phyloP scores from a whole-genome alignment of 768 basidiomycete species.

The Arthromyces matolae region DNA sequence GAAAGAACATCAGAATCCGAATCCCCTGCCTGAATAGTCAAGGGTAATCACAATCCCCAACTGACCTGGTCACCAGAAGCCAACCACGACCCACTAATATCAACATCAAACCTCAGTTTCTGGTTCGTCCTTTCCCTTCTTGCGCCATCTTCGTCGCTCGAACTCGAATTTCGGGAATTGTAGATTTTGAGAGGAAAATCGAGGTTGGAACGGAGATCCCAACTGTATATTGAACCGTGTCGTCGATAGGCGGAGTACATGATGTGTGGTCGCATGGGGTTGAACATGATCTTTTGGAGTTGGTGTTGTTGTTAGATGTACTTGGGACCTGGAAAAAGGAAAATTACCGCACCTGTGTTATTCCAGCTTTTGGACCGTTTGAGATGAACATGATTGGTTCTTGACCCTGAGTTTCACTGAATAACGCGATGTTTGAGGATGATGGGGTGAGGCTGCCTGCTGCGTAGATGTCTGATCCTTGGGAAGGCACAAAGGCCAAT shows the following conservation, averaged over 20 bases:
- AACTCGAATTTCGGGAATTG: conserved; percentile 9
- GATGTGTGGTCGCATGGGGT: conserved; percentile 64
- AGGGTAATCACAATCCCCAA: no score
- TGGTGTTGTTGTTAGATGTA: not conserved
- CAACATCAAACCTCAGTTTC: conserved; percentile 72
- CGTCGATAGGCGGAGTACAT: conserved; percentile 80
- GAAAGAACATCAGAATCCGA: not conserved
- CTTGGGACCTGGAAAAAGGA: not conserved
- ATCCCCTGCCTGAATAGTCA: no score
- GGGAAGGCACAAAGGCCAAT: conserved; percentile 67
- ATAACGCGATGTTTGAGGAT: conserved; percentile 59
- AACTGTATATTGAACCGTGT: conserved; percentile 58
- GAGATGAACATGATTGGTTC: conserved; percentile 61
- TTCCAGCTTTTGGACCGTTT: conserved; percentile 46
- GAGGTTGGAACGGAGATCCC: conserved; percentile 71
- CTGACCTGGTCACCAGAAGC: conserved; percentile 67
- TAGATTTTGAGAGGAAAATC: conserved; percentile 39
- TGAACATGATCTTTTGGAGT: conserved; percentile 64
- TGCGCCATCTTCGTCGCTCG: no score
- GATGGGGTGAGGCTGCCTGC: conserved; percentile 69
- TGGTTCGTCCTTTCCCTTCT: conserved; percentile 59
- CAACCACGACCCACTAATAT: conserved; percentile 60
- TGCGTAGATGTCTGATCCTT: conserved; percentile 66
- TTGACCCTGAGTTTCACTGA: conserved; percentile 54
- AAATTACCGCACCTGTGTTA: conserved; percentile 47